Percentiles rank a stretch among this genome's conserved stretches.
These are phyloP conservation scores for Solanum raphanifolium DNA, from an alignment of 257 asterid genomes.

Conservation along the genomic window DNA sequence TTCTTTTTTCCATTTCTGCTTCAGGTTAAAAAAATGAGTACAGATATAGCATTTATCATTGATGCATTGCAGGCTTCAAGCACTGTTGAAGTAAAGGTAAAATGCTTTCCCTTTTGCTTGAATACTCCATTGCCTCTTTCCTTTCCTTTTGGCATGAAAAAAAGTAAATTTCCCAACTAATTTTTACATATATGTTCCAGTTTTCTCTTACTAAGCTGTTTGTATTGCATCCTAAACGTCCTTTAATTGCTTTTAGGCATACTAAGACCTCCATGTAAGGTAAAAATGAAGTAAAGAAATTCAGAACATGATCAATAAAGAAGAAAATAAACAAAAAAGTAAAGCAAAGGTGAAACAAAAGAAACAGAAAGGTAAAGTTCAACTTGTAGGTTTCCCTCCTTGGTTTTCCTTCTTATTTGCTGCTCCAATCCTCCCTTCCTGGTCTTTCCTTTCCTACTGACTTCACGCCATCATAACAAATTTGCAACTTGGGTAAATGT, in stretches of 20 bases:
- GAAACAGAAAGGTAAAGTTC: neutral
- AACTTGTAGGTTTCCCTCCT: neutral
- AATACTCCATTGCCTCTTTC: neutral
- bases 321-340: neutral
- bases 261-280: neutral
- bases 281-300: neutral
- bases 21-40: constrained; percentile 72
- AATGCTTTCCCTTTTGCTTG: constrained; percentile 2
- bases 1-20: constrained; percentile 8
- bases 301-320: neutral
- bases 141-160: neutral
- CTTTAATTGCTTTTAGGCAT: neutral
- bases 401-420: neutral
- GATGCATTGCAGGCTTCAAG: constrained; percentile 71
- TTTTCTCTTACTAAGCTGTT: neutral
- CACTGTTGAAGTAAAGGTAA: constrained; percentile 81
- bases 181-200: neutral
- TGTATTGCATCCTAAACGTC: neutral
- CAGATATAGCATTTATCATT: constrained; percentile 58
- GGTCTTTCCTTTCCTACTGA: neutral
- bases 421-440: neutral
- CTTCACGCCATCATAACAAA: neutral
- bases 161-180: neutral
- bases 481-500: neutral
- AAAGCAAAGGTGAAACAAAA: neutral